Percentiles rank a stretch among this genome's conserved stretches.
phyloP scores from a whole-genome alignment of 2,329 filamentous ascomycete species.

The Colletotrichum euphorbiae region DNA sequence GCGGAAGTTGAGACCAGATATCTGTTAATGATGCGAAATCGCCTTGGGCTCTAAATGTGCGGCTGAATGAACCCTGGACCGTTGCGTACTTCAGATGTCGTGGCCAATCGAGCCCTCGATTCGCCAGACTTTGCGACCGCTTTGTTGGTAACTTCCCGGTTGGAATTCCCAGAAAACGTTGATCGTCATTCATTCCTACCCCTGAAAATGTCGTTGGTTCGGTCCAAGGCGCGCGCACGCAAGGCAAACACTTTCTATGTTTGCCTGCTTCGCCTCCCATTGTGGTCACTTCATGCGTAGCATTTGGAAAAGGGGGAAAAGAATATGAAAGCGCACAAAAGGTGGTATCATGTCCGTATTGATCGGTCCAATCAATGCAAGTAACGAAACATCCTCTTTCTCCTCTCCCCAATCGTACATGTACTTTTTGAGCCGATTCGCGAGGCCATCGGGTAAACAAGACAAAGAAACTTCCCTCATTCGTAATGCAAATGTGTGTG shows the following conservation, averaged over 20 bases:
- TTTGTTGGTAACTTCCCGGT: conserved; percentile 15
- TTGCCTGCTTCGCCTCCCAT: conserved; percentile 2
- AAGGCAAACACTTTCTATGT: neutral
- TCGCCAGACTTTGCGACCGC: conserved; percentile 27
- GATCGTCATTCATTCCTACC: neutral
- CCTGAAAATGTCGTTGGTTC: neutral
- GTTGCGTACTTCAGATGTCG: conserved; percentile 11
- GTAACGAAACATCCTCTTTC: conserved; percentile 7
- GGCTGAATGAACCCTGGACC: conserved; percentile 16
- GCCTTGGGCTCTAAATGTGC: conserved; percentile 2
- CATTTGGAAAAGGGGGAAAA: neutral
- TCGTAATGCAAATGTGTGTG: conserved; percentile 9
- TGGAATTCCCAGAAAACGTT: neutral
- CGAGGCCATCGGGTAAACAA: conserved; percentile 8
- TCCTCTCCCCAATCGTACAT: conserved; percentile 25
- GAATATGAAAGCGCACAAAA: conserved; percentile 1
- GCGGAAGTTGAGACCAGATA: conserved; percentile 30
- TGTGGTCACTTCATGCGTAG: conserved; percentile 7
- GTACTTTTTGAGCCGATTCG: conserved; percentile 16
- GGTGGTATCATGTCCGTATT: conserved; percentile 34
- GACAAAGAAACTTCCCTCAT: conserved; percentile 11
- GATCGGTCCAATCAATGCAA: conserved; percentile 11
- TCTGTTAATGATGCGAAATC: conserved; percentile 8
- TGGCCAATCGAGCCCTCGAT: conserved; percentile 1
- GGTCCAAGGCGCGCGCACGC: neutral